Evolutionary conservation across 768 basidiomycete species (phyloP).

Genomic region (Lentinula boryana): DNA sequence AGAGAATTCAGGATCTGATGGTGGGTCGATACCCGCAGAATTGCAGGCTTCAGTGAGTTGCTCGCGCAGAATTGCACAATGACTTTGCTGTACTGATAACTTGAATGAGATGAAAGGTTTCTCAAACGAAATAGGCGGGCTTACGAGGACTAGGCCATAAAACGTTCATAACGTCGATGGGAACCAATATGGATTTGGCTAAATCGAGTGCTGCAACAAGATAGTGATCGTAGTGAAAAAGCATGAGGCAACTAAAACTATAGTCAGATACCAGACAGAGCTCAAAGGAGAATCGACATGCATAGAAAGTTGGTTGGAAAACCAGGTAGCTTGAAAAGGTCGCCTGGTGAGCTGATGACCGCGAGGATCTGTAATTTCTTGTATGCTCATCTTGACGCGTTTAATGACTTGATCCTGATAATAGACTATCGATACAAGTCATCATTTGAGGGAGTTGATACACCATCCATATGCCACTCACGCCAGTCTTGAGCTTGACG

Average conservation of each 20-base stretch:
- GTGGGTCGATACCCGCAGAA: constrained; percentile 6
- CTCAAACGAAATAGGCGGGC: constrained; percentile 6
- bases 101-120: neutral
- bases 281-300: constrained; percentile 22
- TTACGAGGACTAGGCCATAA: constrained; percentile 59
- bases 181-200: constrained; percentile 56
- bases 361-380: constrained; percentile 42
- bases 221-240: constrained; percentile 60
- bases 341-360: constrained; percentile 57
- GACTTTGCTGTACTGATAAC: constrained; percentile 7
- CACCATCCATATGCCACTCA: constrained; percentile 30
- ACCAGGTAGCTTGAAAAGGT: constrained; percentile 70
- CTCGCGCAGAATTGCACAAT: constrained; percentile 9
- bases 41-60: constrained; percentile 4
- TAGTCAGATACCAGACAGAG: neutral
- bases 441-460: neutral
- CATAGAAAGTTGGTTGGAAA: constrained; percentile 61
- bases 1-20: constrained; percentile 17
- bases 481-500: constrained; percentile 77
- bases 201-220: constrained; percentile 57
- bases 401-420: constrained; percentile 66
- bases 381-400: constrained; percentile 49
- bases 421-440: constrained; percentile 37
- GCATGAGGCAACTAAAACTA: constrained; percentile 45
- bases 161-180: constrained; percentile 61